Evolutionary conservation across 495 filamentous ascomycete species (phyloP), one percentile per base, ranked within the genome.

Genomic region (Podospora australis): DNA sequence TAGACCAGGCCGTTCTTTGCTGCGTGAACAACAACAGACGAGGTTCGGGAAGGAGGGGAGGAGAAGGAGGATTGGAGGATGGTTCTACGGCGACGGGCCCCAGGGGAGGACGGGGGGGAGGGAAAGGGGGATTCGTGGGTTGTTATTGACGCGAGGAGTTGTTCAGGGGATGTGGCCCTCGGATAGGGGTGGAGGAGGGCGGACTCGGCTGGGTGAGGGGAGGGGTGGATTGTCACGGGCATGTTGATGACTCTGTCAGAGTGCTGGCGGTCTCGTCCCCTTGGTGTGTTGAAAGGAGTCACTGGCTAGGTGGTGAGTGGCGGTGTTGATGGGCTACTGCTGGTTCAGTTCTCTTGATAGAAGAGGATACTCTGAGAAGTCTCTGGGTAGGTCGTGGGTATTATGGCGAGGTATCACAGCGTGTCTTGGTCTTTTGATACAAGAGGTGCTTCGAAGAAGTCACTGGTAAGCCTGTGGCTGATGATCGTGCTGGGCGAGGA

Each of bases 1-100:
- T 71, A 58, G 4, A 83, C 72, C 45, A 83, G 73, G 26, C 76
- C 74, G 39, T 83, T 73, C 21, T 67, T 62, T 35, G 62, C 55
- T 0, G 69, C 52, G 53, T 59, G 66, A 28, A 60, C 66, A 17
- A 17, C 19, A 14, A 14, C 9, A 1, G 32, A 17, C 20, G 62
- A 57, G 38, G 51, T 56, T 14, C 53, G 50, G 49, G 50, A 46
- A 17, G 65, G 50, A 17, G 34, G 19, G 34, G 3, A 46, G 36
- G 46, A 40, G 28, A 66, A 67, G 39, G 63, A 69, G 44, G 55
- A 62, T 45, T 69, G 63, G 20, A 66, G n/a, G 25, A 24, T 43
- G 21, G 20, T 22, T 20, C 34, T n/a, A 11, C 25, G 16, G 8
- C 22, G 41, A n/a, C n/a, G n/a, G n/a, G n/a, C n/a, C n/a, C n/a